A percentile compares a stretch with the other conserved stretches of the same genome.
phyloP scores from a whole-genome alignment of 2,329 filamentous ascomycete genomes.

The Colletotrichum sp. region DNA sequence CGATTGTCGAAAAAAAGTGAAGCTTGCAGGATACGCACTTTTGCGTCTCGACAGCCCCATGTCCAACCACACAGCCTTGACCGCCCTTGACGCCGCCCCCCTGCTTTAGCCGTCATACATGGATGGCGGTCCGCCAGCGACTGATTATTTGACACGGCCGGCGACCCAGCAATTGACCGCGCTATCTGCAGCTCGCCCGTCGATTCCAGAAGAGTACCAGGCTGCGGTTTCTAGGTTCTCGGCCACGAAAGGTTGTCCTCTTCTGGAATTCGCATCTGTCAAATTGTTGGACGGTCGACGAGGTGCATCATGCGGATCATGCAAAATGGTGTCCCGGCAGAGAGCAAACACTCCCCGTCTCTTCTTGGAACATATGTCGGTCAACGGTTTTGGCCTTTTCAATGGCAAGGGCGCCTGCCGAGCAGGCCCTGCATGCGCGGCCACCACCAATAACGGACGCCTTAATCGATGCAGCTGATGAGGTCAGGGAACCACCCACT shows the following conservation, averaged over 20 bases:
- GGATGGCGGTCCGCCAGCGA: not conserved
- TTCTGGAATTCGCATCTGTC: not conserved
- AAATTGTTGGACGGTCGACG: not conserved
- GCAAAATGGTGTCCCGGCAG: slow-evolving; percentile 3
- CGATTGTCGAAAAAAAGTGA: slow-evolving; percentile 8
- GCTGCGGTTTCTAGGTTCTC: not conserved
- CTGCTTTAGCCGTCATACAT: not conserved
- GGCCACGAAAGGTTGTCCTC: not conserved
- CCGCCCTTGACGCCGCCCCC: not conserved
- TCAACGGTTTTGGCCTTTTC: slow-evolving; percentile 10
- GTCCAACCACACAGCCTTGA: not conserved
- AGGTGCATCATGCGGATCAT: not conserved
- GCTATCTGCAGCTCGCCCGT: not conserved
- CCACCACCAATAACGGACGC: not conserved
- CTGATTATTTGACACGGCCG: not conserved
- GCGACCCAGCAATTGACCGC: not conserved
- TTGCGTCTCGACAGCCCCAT: not conserved
- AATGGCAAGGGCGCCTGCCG: slow-evolving; percentile 8
- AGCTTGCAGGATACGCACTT: slow-evolving; percentile 1
- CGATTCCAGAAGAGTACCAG: not conserved
- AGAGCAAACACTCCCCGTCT: slow-evolving; percentile 1
- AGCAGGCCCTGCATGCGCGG: slow-evolving; percentile 6
- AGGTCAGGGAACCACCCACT: slow-evolving; percentile 4
- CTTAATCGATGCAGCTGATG: slow-evolving; percentile 14
- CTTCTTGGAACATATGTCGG: slow-evolving; percentile 12